Base-by-base conservation (phyloP, 306 rosid genomes). In the barrel medic (Medicago truncatula) region DNA sequence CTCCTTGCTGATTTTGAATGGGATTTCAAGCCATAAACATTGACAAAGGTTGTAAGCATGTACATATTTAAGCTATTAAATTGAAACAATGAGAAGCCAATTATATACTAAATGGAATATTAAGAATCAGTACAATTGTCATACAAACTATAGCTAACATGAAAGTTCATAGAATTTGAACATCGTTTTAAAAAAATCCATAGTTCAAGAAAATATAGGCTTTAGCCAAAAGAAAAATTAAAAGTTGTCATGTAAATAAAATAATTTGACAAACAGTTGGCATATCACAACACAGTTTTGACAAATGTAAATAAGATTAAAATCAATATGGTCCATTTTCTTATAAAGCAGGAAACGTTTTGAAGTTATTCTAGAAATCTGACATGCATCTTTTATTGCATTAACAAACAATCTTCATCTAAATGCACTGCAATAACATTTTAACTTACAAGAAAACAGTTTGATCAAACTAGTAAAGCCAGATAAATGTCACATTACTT, bases 321-420 rank as follows among this genome's bases (percentile, higher is more conserved):
- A 80, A 66, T 43, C 47, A 56, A 64, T 31, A 56, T 43, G 68
- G 62, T 49, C 15, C 15, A 54, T 44, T 64, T 73, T 73, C 59
- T 67, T 58, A 67, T 38, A 57, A n/a, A 61, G 38, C n/a, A 47
- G 40, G 15, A 74, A 59, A 34, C 10, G 9, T 38, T 69, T 74
- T 65, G 34, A 58, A 39, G 60, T 14, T 56, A 71, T 36, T 49
- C 68, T 16, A 25, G 40, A 78, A 61, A 56, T 39, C 58, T 58
- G 52, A 67, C 65, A 67, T 61, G 39, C 76, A 58, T 36, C 12
- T 43, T 67, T 78, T 71, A 20, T 53, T 56, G 31, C 14, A 20
- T 28, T 11, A 74, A 57, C 20, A 75, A 62, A 44, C 57, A 71
- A 76, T 61, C 67, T 39, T 62, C 36, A 43, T 36, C 34, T 20